Base-by-base conservation (phyloP, 1,139 yeast species). In the Candida sp. region DNA sequence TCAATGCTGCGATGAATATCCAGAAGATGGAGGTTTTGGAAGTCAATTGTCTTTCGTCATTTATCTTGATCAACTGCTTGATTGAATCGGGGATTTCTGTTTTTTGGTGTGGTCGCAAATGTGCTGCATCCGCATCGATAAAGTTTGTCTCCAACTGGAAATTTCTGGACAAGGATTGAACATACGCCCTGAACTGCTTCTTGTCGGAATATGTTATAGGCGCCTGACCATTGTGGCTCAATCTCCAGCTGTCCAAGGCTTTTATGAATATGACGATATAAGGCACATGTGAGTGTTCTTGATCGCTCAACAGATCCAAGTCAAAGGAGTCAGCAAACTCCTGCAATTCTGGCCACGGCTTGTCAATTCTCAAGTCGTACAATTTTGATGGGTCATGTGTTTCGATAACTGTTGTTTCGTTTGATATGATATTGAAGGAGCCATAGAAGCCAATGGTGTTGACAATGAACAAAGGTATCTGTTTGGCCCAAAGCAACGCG, bases 301-400 rank as follows among this genome's bases (percentile, higher is more conserved):
- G 73, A 40, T 78, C 81, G 47, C 75, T 77, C 53, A 87, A 57
- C 0, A 56, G 42, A 2, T 72, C 73, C 25, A 88, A 61, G 44
- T 85, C 80, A 48, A 86, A 71, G 1, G 80, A 66, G 51, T 83
- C 80, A 7, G 83, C 77, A 59, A 77, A 85, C 0, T 68, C 68
- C 41, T 69, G 67, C n/a, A 93, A 69, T 58, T 88, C 91, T 0
- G 76, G 71, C 98, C 98, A 94, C 1, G 96, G 94, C 3, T 63
- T 56, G 53, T 86, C 88, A 4, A 93, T 70, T 47, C 97, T 72
- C 50, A 93, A 71, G 60, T 91, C 97, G 35, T 79, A 84, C 3
- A 86, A 65, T 8, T 81, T 72, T 40, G 85, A 84, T 1, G 82
- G 80, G 42, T 85, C 85, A 66, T 93, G 98, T 0, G 96, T 83